These are phyloP conservation scores for Phyllosticta capitalensis DNA, from an alignment of 2,329 filamentous ascomycete species.

Conservation along the genomic window DNA sequence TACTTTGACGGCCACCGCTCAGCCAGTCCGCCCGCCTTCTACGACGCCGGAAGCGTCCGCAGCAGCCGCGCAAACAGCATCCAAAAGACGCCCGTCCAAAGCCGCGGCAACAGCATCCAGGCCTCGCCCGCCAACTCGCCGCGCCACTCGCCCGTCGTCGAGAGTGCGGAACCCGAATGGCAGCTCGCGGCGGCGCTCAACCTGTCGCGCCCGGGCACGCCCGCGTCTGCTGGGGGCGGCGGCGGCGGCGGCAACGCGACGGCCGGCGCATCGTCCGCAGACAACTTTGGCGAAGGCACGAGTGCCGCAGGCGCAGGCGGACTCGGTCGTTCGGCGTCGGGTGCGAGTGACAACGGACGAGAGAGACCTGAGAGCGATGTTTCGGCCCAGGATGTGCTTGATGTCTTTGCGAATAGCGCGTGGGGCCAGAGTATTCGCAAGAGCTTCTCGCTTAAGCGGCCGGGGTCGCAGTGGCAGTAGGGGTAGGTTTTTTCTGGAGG, in stretches of 20 bases:
- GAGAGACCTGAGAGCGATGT: constrained; percentile 56
- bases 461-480: not conserved
- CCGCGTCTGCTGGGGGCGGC: constrained; percentile 19
- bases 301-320: not conserved
- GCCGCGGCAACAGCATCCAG: constrained; percentile 30
- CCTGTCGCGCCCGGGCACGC: constrained; percentile 29
- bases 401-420: constrained; percentile 77
- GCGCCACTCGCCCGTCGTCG: constrained; percentile 1
- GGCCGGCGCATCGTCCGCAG: not conserved
- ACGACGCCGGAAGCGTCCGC: not conserved
- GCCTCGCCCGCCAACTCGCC: constrained; percentile 21
- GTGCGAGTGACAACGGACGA: constrained; percentile 9
- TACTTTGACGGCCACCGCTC: constrained; percentile 3
- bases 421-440: constrained; percentile 90
- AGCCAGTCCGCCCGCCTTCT: not conserved
- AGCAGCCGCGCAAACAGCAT: constrained; percentile 29
- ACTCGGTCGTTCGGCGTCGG: constrained; percentile 14
- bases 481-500: not conserved
- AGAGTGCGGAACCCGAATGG: constrained; percentile 26
- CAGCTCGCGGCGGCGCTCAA: constrained; percentile 35
- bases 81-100: constrained; percentile 27
- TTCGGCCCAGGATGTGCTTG: constrained; percentile 67
- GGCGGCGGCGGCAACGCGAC: constrained; percentile 13
- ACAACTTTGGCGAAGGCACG: not conserved
- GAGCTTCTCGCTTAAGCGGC: constrained; percentile 60